phyloP scores from a whole-genome alignment of 768 basidiomycete genomes.

The Termitomyces sp. region DNA sequence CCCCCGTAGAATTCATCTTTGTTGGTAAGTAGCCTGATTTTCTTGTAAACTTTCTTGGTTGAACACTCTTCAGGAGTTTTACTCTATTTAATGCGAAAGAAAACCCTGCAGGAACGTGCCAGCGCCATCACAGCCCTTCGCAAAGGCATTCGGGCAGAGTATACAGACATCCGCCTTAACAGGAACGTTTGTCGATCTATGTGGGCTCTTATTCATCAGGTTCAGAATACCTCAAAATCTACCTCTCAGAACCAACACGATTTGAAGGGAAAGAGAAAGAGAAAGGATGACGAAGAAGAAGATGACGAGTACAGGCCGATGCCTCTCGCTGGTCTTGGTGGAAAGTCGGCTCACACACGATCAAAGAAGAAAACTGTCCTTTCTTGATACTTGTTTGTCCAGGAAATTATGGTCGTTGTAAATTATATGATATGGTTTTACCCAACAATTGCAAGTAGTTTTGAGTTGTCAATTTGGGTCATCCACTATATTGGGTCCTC shows the following conservation, averaged over 20 bases:
- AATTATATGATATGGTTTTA: background rate
- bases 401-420: background rate
- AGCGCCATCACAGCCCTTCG: conserved; percentile 55
- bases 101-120: conserved; percentile 41
- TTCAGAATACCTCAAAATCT: conserved; percentile 26
- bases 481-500: conserved; percentile 54
- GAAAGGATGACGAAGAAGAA: conserved; percentile 26
- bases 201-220: conserved; percentile 48
- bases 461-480: conserved; percentile 2
- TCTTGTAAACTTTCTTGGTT: background rate
- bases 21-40: conserved; percentile 46
- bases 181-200: conserved; percentile 44
- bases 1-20: conserved; percentile 77
- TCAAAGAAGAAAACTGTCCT: conserved; percentile 23
- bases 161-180: conserved; percentile 65
- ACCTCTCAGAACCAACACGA: conserved; percentile 8
- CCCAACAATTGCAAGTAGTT: background rate
- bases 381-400: background rate
- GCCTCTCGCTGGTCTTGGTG: conserved; percentile 32
- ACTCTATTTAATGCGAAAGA: conserved; percentile 48
- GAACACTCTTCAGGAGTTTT: conserved; percentile 48
- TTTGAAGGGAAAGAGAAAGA: conserved; percentile 24
- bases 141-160: conserved; percentile 43
- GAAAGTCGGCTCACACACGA: conserved; percentile 33
- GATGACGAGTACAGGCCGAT: conserved; percentile 45